Evolutionary conservation across 805 yeast species (phyloP).

Genomic region (Naumovozyma castellii): DNA sequence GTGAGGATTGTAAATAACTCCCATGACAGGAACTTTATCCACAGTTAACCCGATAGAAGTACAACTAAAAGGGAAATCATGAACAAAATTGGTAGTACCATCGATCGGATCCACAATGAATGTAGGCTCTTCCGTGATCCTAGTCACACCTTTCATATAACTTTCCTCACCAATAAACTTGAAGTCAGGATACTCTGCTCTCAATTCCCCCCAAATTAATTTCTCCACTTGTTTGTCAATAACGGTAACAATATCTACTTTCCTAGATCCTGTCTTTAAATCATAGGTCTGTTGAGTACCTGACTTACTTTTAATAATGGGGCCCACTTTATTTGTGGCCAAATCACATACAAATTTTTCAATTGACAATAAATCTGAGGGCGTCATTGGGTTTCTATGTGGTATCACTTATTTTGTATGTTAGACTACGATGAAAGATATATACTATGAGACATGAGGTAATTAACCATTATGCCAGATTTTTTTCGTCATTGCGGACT

Average conservation of each 20-base stretch:
- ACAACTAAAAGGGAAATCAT: constrained; percentile 53
- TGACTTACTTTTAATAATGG: constrained; percentile 38
- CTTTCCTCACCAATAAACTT: constrained; percentile 56
- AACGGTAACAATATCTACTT: constrained; percentile 57
- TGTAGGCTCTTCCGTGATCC: constrained; percentile 44
- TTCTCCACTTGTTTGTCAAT: constrained; percentile 51
- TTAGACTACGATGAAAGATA: too few species aligned
- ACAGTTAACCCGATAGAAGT: constrained; percentile 53
- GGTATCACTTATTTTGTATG: too few species aligned
- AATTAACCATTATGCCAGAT: too few species aligned
- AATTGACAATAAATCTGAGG: constrained; percentile 15
- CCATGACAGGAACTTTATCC: constrained; percentile 43
- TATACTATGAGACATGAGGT: too few species aligned
- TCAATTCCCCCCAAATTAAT: constrained; percentile 27
- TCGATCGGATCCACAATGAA: constrained; percentile 59
- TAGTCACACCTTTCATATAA: constrained; percentile 40
- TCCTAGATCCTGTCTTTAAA: constrained; percentile 26
- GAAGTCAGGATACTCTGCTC: constrained; percentile 37
- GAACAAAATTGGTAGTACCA: constrained; percentile 59
- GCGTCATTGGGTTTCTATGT: constrained; percentile 6
- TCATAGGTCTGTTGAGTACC: constrained; percentile 34
- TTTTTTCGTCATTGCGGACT: background rate
- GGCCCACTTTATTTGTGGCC: constrained; percentile 33
- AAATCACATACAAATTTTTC: constrained; percentile 21
- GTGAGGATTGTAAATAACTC: constrained; percentile 57